Evolutionary conservation across 1,284 basidiomycete genomes (phyloP).

Genomic region (Melampsora larici-populina): DNA sequence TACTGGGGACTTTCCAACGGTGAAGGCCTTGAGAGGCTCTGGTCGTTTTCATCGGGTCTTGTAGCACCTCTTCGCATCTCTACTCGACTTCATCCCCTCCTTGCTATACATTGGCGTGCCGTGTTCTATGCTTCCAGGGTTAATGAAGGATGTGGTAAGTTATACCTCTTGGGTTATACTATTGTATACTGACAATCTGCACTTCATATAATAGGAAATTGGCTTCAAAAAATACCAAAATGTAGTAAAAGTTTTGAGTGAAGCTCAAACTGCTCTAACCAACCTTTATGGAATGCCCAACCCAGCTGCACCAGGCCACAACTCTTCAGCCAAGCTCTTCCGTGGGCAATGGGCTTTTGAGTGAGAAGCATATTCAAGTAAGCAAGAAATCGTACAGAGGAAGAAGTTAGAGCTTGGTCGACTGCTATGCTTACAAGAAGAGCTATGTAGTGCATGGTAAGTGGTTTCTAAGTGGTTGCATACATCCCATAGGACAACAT

Average conservation of each 20-base stretch:
- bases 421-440: background rate
- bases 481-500: background rate
- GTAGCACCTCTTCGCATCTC: background rate
- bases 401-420: too few relatives aligned
- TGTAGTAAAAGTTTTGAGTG: background rate
- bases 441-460: background rate
- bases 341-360: background rate
- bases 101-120: background rate
- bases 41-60: background rate
- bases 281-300: background rate
- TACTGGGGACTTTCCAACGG: too few relatives aligned
- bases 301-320: background rate
- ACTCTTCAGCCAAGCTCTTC: background rate
- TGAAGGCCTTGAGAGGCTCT: too few relatives aligned
- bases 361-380: background rate
- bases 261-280: too few relatives aligned
- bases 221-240: background rate
- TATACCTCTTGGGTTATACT: background rate
- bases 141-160: background rate
- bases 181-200: background rate
- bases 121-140: background rate
- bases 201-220: background rate
- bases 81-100: background rate
- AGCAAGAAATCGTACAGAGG: background rate
- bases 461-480: background rate